Evolutionary conservation across 2,329 filamentous ascomycete species (phyloP), one percentile per base, ranked within the genome.

Genomic region (Claviceps pazoutovae): DNA sequence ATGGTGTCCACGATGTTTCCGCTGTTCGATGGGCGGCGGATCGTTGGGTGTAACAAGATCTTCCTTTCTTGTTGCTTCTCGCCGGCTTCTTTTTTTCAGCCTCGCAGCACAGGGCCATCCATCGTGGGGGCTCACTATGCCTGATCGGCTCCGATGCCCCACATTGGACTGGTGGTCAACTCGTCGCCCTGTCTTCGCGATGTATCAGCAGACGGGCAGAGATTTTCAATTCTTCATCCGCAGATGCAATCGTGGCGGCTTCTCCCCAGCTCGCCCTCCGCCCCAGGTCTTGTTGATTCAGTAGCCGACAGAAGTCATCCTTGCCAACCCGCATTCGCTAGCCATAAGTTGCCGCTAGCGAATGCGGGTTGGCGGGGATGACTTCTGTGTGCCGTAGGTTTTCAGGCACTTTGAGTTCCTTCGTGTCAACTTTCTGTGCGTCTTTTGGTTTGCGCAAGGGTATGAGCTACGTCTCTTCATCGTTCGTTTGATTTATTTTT

Each of bases 21-120:
- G 54, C 55, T 21, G 30, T 17, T 39, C 44, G 45, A 49, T 51
- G 51, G 54, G 53, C 63, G 63, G 61, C 63, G 65, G 64, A 11
- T 30, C 26, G 26, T 30, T 9, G 26, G 26, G 26, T 9, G 30
- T 8, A 34, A 34, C 30, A 34, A 34, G 30, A 11, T 66, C 61
- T 60, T 63, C 62, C 64, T 63, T 49, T 42, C 45, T 48, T 38
- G 41, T 19, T 49, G 51, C 53, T 55, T 57, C 56, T 50, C 39
- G 44, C 26, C 49, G 48, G 34, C 46, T 55, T 48, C 41, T 50
- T 49, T 50, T 42, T 50, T 26, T n/a, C 41, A 49, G 54, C 44
- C 43, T 53, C 36, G 30, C 41, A 19, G 13, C 42, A 30, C 19
- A 43, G 42, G 37, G 37, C 21, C 36, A 39, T n/a, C 38, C 48